A percentile compares a stretch with the other conserved stretches of the same genome.
phyloP scores from a whole-genome alignment of 257 asterid genomes.

The Ilex asprella region DNA sequence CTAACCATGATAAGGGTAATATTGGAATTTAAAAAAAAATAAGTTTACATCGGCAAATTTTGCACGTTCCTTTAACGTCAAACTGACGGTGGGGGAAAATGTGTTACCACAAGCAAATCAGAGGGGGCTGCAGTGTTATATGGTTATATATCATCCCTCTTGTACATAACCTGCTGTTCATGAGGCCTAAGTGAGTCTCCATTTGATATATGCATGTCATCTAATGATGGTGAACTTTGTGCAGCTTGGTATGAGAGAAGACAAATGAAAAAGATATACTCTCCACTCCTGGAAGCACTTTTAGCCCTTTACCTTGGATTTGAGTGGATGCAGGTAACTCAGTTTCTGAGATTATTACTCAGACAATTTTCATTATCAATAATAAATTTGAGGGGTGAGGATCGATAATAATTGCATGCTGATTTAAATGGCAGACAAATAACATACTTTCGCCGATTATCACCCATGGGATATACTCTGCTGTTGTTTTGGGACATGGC shows the following conservation, averaged over 20 bases:
- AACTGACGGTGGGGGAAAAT: too few relatives aligned
- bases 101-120: too few relatives aligned
- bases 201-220: not conserved
- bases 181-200: too few relatives aligned
- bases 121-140: too few relatives aligned
- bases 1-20: too few relatives aligned
- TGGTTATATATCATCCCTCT: too few relatives aligned
- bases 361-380: not conserved
- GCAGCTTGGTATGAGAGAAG: slow-evolving; percentile 95
- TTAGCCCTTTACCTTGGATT: slow-evolving; percentile 91
- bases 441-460: slow-evolving; percentile 83
- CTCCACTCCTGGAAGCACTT: slow-evolving; percentile 75
- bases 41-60: too few relatives aligned
- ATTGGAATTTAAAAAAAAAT: too few relatives aligned
- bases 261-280: slow-evolving; percentile 92
- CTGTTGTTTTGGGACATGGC: slow-evolving; percentile 84
- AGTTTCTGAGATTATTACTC: not conserved
- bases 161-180: too few relatives aligned
- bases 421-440: slow-evolving; percentile 44
- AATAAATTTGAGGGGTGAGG: not conserved
- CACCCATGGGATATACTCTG: slow-evolving; percentile 87
- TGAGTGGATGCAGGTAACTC: slow-evolving; percentile 87
- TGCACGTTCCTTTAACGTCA: too few relatives aligned
- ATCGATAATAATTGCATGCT: slow-evolving; percentile 1
- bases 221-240: not conserved